phyloP scores from a whole-genome alignment of 768 basidiomycete genomes.

The Tricholoma sp. region DNA sequence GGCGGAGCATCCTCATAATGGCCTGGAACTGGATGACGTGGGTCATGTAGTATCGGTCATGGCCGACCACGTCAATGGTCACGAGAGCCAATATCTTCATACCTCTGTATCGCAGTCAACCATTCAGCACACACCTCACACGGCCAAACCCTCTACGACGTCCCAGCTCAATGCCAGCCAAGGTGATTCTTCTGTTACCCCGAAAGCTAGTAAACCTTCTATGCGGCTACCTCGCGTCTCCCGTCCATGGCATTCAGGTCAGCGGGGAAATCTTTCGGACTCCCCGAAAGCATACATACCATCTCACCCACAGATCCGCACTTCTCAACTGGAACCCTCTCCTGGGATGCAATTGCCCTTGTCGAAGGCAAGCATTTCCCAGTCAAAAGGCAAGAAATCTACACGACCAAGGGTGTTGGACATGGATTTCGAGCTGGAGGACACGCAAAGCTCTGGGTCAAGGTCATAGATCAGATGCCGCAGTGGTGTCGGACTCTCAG shows the following conservation, averaged over 20 bases:
- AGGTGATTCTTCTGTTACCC: constrained; percentile 7
- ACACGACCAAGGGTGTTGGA: constrained; percentile 2
- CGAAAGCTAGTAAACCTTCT: constrained; percentile 6
- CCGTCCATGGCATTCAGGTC: constrained; percentile 7
- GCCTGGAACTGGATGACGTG: constrained; percentile 44
- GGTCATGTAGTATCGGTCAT: constrained; percentile 11
- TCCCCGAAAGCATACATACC: constrained; percentile 27
- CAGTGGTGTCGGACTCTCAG: too few species aligned
- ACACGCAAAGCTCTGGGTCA: constrained; percentile 1
- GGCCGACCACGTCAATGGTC: background rate
- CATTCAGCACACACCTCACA: background rate
- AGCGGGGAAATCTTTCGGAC: constrained; percentile 29
- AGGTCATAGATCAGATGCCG: background rate
- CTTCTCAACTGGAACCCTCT: constrained; percentile 50
- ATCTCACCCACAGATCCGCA: constrained; percentile 35
- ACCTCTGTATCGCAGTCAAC: background rate
- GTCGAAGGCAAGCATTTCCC: background rate
- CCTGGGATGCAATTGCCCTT: constrained; percentile 46
- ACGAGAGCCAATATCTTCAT: background rate
- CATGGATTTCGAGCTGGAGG: constrained; percentile 10
- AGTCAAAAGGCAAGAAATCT: background rate
- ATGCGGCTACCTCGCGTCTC: background rate
- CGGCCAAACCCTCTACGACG: background rate
- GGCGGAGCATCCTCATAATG: constrained; percentile 25
- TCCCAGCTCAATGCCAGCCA: background rate